Evolutionary conservation across 148 eudicot genomes (phyloP).

Genomic region (Nepenthes gracilis): DNA sequence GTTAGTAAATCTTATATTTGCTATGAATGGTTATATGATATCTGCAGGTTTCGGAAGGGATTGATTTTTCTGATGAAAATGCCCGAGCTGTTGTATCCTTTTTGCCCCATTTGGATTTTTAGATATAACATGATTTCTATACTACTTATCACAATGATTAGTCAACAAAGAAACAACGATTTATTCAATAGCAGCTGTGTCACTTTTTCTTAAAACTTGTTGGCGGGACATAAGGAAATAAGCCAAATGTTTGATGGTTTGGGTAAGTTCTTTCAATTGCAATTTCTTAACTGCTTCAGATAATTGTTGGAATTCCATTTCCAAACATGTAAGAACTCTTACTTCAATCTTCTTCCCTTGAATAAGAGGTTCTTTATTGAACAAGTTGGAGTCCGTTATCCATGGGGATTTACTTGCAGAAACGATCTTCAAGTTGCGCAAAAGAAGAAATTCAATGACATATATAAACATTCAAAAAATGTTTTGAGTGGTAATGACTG

Average conservation of each 20-base stretch:
- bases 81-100: constrained; percentile 99
- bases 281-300: constrained; percentile 55
- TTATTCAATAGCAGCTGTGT: too few relatives aligned
- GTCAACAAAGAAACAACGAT: too few relatives aligned
- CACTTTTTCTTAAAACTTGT: too few relatives aligned
- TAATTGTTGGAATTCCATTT: constrained; percentile 92
- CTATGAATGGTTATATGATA: neutral
- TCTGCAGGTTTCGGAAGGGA: constrained; percentile 93
- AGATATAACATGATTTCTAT: too few relatives aligned
- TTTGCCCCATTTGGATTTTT: neutral
- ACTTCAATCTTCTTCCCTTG: neutral
- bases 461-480: constrained; percentile 47
- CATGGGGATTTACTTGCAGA: constrained; percentile 34
- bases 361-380: constrained; percentile 1
- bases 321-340: constrained; percentile 67
- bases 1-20: neutral
- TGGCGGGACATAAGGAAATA: too few relatives aligned
- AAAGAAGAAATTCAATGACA: constrained; percentile 88
- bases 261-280: neutral
- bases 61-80: constrained; percentile 92
- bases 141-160: too few relatives aligned
- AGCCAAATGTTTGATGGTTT: neutral
- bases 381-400: neutral
- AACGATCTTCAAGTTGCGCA: constrained; percentile 72
- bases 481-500: constrained; percentile 83